A percentile compares a stretch with the other conserved stretches of the same genome.
phyloP scores from a whole-genome alignment of 352 stramenopile genomes.

The Pythium monospermum region DNA sequence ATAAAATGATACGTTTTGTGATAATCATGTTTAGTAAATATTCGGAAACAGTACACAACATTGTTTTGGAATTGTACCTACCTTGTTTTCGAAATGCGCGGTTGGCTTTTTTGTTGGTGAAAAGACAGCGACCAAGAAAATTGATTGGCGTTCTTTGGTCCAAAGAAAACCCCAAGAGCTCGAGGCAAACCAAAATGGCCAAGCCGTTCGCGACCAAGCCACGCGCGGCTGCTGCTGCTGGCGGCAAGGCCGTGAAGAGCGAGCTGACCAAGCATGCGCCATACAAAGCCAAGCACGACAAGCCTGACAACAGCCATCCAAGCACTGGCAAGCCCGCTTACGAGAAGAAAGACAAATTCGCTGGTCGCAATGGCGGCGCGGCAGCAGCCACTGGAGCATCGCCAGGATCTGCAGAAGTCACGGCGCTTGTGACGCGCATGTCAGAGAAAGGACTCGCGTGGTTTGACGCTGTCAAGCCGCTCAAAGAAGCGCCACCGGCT shows the following conservation, averaged over 20 bases:
- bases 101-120: constrained; percentile 15
- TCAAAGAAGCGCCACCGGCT: constrained; percentile 10
- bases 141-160: constrained; percentile 20
- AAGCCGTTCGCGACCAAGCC: constrained; percentile 15
- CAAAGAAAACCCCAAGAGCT: constrained; percentile 1
- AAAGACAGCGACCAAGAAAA: constrained; percentile 17
- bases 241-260: constrained; percentile 3
- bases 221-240: background rate
- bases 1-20: background rate
- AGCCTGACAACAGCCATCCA: too few relatives aligned
- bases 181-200: constrained; percentile 11
- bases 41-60: too few relatives aligned
- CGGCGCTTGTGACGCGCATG: constrained; percentile 26
- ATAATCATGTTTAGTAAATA: background rate
- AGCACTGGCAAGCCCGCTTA: too few relatives aligned
- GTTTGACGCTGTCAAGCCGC: constrained; percentile 23
- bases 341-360: constrained; percentile 4
- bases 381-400: background rate
- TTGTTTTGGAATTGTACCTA: constrained; percentile 1
- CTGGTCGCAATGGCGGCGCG: too few relatives aligned
- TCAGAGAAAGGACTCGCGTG: constrained; percentile 21
- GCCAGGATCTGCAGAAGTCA: constrained; percentile 7
- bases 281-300: constrained; percentile 8
- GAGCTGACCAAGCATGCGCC: constrained; percentile 4
- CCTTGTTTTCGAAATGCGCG: constrained; percentile 12